Percentiles rank a stretch among this genome's conserved stretches.
These are phyloP conservation scores for Solanum rostratum DNA, from an alignment of 257 asterid species.

Conservation along the genomic window DNA sequence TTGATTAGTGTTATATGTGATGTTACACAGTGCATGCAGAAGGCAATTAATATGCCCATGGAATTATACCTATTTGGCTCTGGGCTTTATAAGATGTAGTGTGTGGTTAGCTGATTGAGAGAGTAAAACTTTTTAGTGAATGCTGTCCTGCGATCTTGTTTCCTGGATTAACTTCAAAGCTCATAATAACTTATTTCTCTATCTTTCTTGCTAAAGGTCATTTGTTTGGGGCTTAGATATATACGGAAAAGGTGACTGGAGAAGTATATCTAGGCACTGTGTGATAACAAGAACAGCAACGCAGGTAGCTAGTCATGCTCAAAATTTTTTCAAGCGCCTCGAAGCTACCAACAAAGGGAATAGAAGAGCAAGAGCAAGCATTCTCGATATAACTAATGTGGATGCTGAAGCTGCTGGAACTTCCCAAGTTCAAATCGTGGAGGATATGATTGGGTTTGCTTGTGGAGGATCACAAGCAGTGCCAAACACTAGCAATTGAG, in stretches of 20 bases:
- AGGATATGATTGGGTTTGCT: background rate
- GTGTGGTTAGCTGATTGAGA: background rate
- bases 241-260: background rate
- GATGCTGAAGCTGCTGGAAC: constrained; percentile 2
- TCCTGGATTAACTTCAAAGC: background rate
- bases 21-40: background rate
- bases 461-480: background rate
- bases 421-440: background rate
- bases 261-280: background rate
- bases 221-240: background rate
- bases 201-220: background rate
- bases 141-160: background rate
- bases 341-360: background rate
- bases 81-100: background rate
- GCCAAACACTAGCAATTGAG: background rate
- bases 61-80: background rate
- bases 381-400: background rate
- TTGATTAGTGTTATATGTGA: background rate
- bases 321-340: background rate
- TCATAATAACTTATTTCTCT: background rate
- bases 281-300: background rate
- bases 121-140: background rate
- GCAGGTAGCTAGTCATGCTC: constrained; percentile 1
- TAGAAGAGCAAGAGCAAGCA: background rate
- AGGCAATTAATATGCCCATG: background rate